Conservation (phyloP, 2,329 filamentous ascomycete species). For the Ilyonectria destructans region DNA sequence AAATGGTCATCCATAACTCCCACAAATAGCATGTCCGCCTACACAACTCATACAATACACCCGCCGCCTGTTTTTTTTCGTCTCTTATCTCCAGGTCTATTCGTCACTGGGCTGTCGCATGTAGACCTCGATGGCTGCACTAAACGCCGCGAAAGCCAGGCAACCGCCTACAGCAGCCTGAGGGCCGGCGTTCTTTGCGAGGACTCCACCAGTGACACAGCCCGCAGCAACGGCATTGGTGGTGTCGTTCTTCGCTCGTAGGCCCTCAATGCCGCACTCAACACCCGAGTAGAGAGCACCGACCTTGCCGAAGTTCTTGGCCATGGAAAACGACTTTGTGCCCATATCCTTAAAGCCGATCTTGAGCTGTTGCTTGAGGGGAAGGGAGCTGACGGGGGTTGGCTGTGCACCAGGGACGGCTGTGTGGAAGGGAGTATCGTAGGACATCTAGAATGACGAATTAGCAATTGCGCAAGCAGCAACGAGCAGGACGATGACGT, state of each 20-base stretch:
- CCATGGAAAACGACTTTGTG: constrained; percentile 82
- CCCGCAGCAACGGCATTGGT: constrained; percentile 90
- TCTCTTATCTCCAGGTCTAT: constrained; percentile 48
- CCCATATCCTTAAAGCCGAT: constrained; percentile 97
- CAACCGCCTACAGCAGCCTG: constrained; percentile 91
- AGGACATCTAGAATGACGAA: constrained; percentile 82
- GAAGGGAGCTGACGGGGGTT: constrained; percentile 73
- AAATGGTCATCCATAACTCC: constrained; percentile 50
- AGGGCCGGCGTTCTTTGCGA: constrained; percentile 90
- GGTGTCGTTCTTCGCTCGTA: constrained; percentile 94
- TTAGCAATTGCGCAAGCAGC: constrained; percentile 30
- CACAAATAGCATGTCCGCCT: constrained; percentile 35
- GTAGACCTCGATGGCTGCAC: constrained; percentile 91
- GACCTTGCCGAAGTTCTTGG: constrained; percentile 96
- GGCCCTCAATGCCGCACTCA: constrained; percentile 95
- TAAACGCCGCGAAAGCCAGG: constrained; percentile 94
- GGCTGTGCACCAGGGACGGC: constrained; percentile 58
- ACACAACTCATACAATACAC: constrained; percentile 42
- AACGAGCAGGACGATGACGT: constrained; percentile 58
- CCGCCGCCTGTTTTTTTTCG: constrained; percentile 2
- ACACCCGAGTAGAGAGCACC: constrained; percentile 93
- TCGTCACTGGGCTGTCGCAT: constrained; percentile 84
- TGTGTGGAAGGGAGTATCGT: constrained; percentile 89
- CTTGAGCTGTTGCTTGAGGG: constrained; percentile 86
- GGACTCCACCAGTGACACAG: constrained; percentile 90